Evolutionary conservation across 1,139 yeast genomes (phyloP), one percentile per base, ranked within the genome.

Genomic region (Saccharomyces hybrid): DNA sequence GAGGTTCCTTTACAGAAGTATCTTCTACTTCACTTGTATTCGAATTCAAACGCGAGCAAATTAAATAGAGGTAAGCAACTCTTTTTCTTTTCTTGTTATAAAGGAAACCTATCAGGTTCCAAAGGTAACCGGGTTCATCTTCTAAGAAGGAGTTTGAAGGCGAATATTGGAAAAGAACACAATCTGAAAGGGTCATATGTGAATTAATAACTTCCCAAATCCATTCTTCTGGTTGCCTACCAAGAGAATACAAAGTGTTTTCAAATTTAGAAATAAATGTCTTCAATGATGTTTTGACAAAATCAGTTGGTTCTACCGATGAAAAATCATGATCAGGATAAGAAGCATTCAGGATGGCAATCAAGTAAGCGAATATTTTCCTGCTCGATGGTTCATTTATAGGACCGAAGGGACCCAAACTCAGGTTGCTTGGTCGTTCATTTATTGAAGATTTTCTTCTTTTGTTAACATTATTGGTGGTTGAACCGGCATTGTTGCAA

Each of bases 241-340:
- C 97, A 54, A 89, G 75, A 1, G 95, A 87, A 48, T 85, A 78
- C 64, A 93, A 77, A 6, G 91, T 76, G 64, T 89, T 88, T 68
- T 90, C 90, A 64, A 93, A 85, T 53, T 84, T 81, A 51, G 85
- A 80, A 50, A 88, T 80, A 54, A 91, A 80, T 41, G 80, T 79
- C 52, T 76, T 72, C 9, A 79, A 64, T 41, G 77, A 73, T 6
- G 74, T 65, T 73, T 73, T 83, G 63, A 73, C 75, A 73, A 93
- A 96, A 60, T 89, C 90, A 16, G 85, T 81, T 1, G 99, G 99
- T 66, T 89, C 91, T 57, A 93, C 78, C 38, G 84, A 80, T 13
- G 95, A 81, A 64, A 91, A 93, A 67, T 93, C 99, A 66, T 93
- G 96, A 68, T 93, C 99, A 0, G 99, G 98, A 67, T 88, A 93